Evolutionary conservation across 148 eudicot genomes (phyloP), one percentile per base, ranked within the genome.

Genomic region (Amaranthus palmeri): DNA sequence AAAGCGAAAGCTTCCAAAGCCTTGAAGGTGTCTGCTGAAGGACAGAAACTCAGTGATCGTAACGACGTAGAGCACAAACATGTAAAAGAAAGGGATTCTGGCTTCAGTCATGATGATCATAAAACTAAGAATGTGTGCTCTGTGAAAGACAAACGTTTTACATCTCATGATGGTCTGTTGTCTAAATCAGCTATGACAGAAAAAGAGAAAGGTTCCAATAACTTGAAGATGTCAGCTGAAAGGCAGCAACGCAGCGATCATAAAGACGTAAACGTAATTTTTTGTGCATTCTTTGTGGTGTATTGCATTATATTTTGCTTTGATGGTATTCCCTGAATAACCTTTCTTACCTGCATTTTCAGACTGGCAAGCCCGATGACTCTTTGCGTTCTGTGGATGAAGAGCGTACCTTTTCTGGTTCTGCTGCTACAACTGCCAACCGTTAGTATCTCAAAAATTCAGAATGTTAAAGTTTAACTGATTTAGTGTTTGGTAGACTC

Each of bases 331-430:
- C 47, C 45, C 56, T 69, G 63, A 69, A 41, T 64, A n/a, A 65
- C 48, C 54, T 67, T 51, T 59, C 40, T 42, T 53, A 59, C 67
- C 57, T 54, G 54, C 36, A 25, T 25, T 25, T 25, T 25, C 25
- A 69, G 78, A 76, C 70, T 69, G 76, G 51, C 41, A 65, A 64
- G 51, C 52, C 66, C 44, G 50, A 49, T 46, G 67, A 17, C 41
- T 70, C 54, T 71, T 61, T 67, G 61, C 57, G 77, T 66, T 80
- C 81, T 66, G 79, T 77, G 68, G 88, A 85, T 84, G 67, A 70
- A 76, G 80, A 85, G 43, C 68, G 47, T 63, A 44, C 73, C 69
- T 70, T 25, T 43, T 67, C 56, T 72, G 81, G 58, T 40, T 66
- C 65, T 61, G 53, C 73, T 70, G 71, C 70, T 69, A 8, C 80